Evolutionary conservation across 164 flowering plant genomes (phyloP).

Genomic region (Platanus orientalis): DNA sequence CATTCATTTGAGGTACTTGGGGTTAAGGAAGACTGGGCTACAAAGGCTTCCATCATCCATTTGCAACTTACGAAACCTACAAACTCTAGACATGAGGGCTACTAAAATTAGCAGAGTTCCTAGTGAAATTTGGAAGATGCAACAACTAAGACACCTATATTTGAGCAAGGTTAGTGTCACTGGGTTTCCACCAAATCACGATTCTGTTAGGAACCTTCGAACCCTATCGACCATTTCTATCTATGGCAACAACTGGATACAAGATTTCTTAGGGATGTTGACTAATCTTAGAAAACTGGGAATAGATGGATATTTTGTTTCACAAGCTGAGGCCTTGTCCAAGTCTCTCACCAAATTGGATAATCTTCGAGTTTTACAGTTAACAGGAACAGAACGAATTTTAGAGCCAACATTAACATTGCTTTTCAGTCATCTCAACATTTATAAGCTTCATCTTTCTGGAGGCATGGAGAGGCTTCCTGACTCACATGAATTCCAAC

Average conservation of each 20-base stretch:
- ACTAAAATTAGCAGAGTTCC: neutral
- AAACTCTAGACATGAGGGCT: neutral
- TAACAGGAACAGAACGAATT: no score
- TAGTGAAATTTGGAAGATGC: neutral
- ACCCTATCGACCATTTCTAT: neutral
- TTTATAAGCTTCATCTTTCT: neutral
- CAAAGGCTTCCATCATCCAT: neutral
- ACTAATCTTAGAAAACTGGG: neutral
- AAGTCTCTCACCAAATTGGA: no score
- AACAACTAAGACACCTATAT: conserved; percentile 6
- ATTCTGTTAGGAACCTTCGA: neutral
- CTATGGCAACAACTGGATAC: neutral
- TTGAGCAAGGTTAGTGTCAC: no score
- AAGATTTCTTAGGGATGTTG: neutral
- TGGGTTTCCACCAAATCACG: neutral
- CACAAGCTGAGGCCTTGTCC: no score
- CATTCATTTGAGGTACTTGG: conserved; percentile 11
- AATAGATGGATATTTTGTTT: no score
- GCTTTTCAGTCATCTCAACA: neutral
- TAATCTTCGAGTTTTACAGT: no score
- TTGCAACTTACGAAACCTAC: neutral
- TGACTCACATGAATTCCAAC: neutral
- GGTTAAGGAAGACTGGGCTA: neutral
- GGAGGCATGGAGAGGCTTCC: neutral
- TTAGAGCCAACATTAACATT: no score